Evolutionary conservation across 2,329 filamentous ascomycete genomes (phyloP).

Genomic region (Ceratocystis variospora): DNA sequence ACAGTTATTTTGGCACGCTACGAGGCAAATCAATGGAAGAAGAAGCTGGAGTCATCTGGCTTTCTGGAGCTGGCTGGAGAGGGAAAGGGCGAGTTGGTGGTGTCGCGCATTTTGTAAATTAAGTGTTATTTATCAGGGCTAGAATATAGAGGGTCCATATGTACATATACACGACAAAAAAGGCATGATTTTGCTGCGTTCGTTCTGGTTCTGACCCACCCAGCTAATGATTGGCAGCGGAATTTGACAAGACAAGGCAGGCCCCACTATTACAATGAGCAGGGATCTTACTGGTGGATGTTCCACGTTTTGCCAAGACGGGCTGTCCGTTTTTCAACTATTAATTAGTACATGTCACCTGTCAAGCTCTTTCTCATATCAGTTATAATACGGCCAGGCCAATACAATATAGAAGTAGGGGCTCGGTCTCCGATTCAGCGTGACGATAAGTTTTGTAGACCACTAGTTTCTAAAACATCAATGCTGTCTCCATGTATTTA

Average conservation of each 20-base stretch:
- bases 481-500: background rate
- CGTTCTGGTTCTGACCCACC: no score
- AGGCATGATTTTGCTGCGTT: background rate
- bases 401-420: background rate
- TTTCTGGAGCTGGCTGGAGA: constrained; percentile 37
- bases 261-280: background rate
- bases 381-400: background rate
- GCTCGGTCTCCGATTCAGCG: background rate
- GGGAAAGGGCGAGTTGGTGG: constrained; percentile 35
- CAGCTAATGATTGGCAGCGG: background rate
- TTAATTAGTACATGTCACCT: background rate
- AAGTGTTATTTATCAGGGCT: background rate
- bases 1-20: constrained; percentile 61
- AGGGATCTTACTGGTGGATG: background rate
- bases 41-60: constrained; percentile 48
- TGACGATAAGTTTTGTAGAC: background rate
- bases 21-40: constrained; percentile 65
- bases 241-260: background rate
- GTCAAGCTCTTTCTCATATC: background rate
- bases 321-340: background rate
- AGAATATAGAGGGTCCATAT: background rate
- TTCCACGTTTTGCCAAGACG: constrained; percentile 7
- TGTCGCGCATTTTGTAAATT: constrained; percentile 36
- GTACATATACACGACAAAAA: background rate
- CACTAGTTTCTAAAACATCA: no score